Percentiles rank a stretch among this genome's conserved stretches.
phyloP scores from a whole-genome alignment of 805 yeast species.

The Starmera caribaea region DNA sequence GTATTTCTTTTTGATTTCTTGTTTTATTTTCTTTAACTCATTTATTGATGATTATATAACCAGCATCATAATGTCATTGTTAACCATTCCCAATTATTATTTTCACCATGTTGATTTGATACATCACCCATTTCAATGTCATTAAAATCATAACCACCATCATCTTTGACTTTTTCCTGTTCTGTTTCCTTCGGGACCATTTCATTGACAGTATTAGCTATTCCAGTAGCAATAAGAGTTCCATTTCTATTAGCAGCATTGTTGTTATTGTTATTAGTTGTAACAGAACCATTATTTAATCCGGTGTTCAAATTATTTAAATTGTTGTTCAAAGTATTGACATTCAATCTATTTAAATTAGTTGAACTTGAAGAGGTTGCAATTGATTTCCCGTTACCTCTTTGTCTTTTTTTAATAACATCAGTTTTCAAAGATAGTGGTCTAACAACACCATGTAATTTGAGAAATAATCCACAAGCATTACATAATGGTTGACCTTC shows the following conservation, averaged over 20 bases:
- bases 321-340: background rate
- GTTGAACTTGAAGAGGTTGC: background rate
- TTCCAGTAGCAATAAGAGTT: too few species aligned
- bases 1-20: too few species aligned
- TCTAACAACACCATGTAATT: slow-evolving; percentile 90
- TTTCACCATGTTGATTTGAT: slow-evolving; percentile 1
- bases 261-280: background rate
- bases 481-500: slow-evolving; percentile 90
- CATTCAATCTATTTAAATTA: background rate
- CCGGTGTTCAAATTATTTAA: background rate
- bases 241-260: background rate
- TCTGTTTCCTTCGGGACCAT: background rate
- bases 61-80: slow-evolving; percentile 17
- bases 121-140: background rate
- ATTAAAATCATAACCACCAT: slow-evolving; percentile 1
- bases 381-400: slow-evolving; percentile 31
- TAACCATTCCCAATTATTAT: slow-evolving; percentile 21
- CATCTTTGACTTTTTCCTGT: background rate
- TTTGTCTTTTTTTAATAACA: slow-evolving; percentile 84
- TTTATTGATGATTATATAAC: too few species aligned
- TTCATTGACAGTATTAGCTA: too few species aligned
- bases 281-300: background rate
- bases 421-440: slow-evolving; percentile 89
- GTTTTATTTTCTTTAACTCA: too few species aligned
- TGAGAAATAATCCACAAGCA: slow-evolving; percentile 90